These are phyloP conservation scores for Flagelloscypha sp. DNA, from an alignment of 768 basidiomycete species.

Conservation along the genomic window DNA sequence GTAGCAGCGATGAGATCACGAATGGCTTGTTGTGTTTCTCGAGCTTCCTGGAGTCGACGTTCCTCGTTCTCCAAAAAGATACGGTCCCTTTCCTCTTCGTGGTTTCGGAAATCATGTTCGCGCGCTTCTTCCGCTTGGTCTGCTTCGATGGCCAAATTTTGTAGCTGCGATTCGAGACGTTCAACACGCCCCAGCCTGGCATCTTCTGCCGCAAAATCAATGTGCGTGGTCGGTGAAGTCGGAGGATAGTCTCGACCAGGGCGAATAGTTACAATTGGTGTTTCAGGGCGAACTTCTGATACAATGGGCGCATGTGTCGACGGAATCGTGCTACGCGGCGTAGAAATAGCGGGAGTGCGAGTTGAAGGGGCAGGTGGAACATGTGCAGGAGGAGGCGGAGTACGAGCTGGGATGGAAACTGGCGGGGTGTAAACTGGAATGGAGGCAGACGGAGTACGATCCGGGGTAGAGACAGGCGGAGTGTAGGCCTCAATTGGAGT, in stretches of 20 bases:
- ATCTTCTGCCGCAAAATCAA: constrained; percentile 30
- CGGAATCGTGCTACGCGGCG: too few species aligned
- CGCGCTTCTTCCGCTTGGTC: constrained; percentile 56
- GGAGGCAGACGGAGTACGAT: too few species aligned
- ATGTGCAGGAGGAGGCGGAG: too few species aligned
- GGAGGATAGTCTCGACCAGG: constrained; percentile 1
- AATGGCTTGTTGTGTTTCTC: constrained; percentile 41
- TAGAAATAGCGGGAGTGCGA: too few species aligned
- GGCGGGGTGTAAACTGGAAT: too few species aligned
- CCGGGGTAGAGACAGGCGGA: too few species aligned
- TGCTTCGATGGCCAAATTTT: constrained; percentile 38
- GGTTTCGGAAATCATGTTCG: constrained; percentile 53
- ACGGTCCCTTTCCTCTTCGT: constrained; percentile 58
- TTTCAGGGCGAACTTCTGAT: too few species aligned
- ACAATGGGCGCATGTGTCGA: too few species aligned
- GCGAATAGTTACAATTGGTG: too few species aligned
- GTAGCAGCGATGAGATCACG: constrained; percentile 30
- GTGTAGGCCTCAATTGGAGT: too few species aligned
- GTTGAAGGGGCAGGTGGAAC: too few species aligned
- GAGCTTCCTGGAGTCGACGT: constrained; percentile 48
- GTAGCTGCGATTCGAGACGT: constrained; percentile 44
- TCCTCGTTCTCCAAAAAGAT: constrained; percentile 54
- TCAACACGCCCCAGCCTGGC: constrained; percentile 49
- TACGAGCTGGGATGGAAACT: too few species aligned
- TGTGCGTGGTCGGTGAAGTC: background rate